Evolutionary conservation across 139 green algal genomes (phyloP), one percentile per base, ranked within the genome.

Genomic region (Pleodorina starrii): DNA sequence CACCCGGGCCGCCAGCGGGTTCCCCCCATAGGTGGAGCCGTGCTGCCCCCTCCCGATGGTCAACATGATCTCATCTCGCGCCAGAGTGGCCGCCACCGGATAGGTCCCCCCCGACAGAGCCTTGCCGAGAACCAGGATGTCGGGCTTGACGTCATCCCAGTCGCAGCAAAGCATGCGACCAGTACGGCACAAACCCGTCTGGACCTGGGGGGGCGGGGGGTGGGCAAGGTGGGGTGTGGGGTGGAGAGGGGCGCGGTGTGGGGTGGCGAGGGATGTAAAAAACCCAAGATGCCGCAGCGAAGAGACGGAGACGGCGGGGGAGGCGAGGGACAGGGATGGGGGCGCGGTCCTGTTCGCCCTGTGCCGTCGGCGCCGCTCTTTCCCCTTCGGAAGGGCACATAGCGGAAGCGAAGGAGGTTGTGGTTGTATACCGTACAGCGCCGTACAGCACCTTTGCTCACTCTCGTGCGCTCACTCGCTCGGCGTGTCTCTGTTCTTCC

Each of bases 1-100:
- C 51, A 99, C 98, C 12, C 84, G 77, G 1, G 96, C 95, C 16
- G 95, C 97, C n/a, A 99, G 86, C 10, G 98, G 98, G 90, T 99
- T 99, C 71, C 98, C 98, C 36, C 98, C 98, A 69, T 98, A 99
- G 1, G 97, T 99, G 88, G 91, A 96, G 71, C 97, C 97, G 88
- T 99, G 97, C 93, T 99, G 95, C 0, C 97, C 97, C 0, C 95
- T 84, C 1, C 91, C 90, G 59, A 99, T 98, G 14, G 95, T 98
- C 38, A 98, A 92, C 97, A 99, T 98, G 66, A 98, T 89, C 57
- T 98, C 95, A 77, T 99, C 94, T 44, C 95, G 50, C 0, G 96
- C 95, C 60, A 99, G 95, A 54, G 99, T 97, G 1, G 97, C 97
- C 17, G 94, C 97, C 66, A 99, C 97, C 9, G 98, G 98, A 92